Evolutionary conservation across 2,329 filamentous ascomycete genomes (phyloP), one percentile per base, ranked within the genome.

Genomic region (Parastagonospora nodorum): DNA sequence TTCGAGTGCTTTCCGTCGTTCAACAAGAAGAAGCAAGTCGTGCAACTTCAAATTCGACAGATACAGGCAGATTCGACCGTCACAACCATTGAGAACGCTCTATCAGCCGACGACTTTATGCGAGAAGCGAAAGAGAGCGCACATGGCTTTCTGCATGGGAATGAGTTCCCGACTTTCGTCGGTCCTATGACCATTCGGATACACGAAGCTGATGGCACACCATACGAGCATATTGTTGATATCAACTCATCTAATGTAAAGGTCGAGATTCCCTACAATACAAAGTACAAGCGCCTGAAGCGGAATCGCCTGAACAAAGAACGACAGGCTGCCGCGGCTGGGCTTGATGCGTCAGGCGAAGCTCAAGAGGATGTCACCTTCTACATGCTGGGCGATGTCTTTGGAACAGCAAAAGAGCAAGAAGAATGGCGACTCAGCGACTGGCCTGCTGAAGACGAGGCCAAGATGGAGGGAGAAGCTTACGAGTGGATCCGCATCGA

Each of bases 401-500:
- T 99, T 33, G 88, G 94, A 64, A 85, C 83, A 4, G 85, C 88
- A 8, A 88, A 95, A 55, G 94, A 99, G 47, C 84, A 90, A 39
- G 79, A 84, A 43, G 85, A 90, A 36, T 99, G 94, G 93, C 86
- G 84, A 44, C 80, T 99, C 5, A 84, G 86, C 5, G 93, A 97
- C 58, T 99, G 93, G 92, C 88, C 89, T 41, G 84, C 88, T 52
- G 90, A 95, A 48, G 90, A 93, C 12, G 92, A 97, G 73, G 83
- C 88, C 31, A 87, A 86, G 65, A 97, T 99, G 92, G 91, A 94
- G 49, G 86, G 92, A 58, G 94, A 99, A 70, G 96, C 91, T 0
- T 99, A 97, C 67, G 94, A 99, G 72, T 99, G 95, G 94, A 96
- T 99, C 62, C 88, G 94, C 15, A 89, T 97, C 76, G 94, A 99